phyloP scores from a whole-genome alignment of 2,329 filamentous ascomycete genomes.

The Pestalotiopsis fici region DNA sequence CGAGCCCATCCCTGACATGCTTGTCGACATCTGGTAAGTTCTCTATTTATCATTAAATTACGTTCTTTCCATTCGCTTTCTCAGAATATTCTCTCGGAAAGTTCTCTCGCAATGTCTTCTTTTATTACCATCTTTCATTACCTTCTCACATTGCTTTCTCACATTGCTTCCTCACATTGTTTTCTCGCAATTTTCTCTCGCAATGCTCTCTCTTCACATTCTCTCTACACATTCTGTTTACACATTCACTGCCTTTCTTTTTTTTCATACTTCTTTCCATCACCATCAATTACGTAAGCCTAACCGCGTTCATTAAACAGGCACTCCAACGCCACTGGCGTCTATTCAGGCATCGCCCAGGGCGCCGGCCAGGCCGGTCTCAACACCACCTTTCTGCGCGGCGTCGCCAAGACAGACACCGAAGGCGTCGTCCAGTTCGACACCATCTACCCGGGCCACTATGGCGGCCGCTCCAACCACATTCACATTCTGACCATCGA shows the following conservation, averaged over 20 bases:
- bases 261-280: neutral
- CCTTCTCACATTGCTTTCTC: too few species aligned
- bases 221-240: too few species aligned
- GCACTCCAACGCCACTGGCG: conserved; percentile 42
- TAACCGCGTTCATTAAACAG: neutral
- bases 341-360: conserved; percentile 49
- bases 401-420: conserved; percentile 37
- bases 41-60: neutral
- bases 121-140: too few species aligned
- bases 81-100: too few species aligned
- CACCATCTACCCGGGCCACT: conserved; percentile 45
- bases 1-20: conserved; percentile 46
- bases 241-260: too few species aligned
- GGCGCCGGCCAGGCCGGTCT: conserved; percentile 41
- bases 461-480: conserved; percentile 44
- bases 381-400: conserved; percentile 40
- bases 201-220: too few species aligned
- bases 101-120: too few species aligned
- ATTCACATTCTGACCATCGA: conserved; percentile 49
- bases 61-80: neutral
- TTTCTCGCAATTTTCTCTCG: too few species aligned
- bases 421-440: conserved; percentile 43
- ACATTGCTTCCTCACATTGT: too few species aligned
- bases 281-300: neutral
- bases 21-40: conserved; percentile 53